These are phyloP conservation scores for Heliocybe sulcata DNA, from an alignment of 1,284 basidiomycete species.

Conservation along the genomic window DNA sequence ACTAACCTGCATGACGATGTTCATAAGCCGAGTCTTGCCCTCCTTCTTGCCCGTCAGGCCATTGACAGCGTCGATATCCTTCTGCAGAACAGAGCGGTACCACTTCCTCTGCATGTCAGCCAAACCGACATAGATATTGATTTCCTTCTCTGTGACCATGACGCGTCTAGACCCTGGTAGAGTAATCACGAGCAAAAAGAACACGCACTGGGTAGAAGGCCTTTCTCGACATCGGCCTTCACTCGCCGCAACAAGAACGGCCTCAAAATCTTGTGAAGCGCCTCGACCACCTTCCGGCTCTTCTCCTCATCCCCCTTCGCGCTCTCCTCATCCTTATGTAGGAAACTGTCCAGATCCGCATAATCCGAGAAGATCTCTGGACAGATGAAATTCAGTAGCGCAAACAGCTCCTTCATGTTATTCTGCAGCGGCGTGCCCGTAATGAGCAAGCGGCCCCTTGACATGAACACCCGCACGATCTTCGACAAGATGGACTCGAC, in stretches of 20 bases:
- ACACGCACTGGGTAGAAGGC: conserved; percentile 77
- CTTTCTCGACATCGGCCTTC: conserved; percentile 98
- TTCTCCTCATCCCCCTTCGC: conserved; percentile 78
- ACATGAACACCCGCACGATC: conserved; percentile 90
- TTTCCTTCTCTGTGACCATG: conserved; percentile 78
- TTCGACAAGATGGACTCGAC: conserved; percentile 95
- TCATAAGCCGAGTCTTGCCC: conserved; percentile 95
- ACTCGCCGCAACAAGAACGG: conserved; percentile 94
- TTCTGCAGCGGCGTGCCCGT: conserved; percentile 98
- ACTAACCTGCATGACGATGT: conserved; percentile 97
- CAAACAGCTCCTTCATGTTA: conserved; percentile 96
- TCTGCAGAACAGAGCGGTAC: conserved; percentile 94
- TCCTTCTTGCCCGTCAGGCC: conserved; percentile 97
- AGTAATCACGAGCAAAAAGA: not conserved
- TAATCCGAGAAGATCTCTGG: conserved; percentile 80
- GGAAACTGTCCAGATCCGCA: conserved; percentile 65
- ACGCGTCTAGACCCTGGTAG: not conserved
- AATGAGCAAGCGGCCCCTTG: conserved; percentile 87
- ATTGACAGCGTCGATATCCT: conserved; percentile 99
- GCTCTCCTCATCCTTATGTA: conserved; percentile 66
- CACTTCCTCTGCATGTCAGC: conserved; percentile 99
- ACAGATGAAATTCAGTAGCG: conserved; percentile 91
- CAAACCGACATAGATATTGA: conserved; percentile 97
- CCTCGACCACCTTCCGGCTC: conserved; percentile 93
- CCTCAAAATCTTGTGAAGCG: conserved; percentile 93